A percentile compares a stretch with the other conserved stretches of the same genome.
phyloP scores from a whole-genome alignment of 2,329 filamentous ascomycete genomes.

The Xenoacremonium recifei region DNA sequence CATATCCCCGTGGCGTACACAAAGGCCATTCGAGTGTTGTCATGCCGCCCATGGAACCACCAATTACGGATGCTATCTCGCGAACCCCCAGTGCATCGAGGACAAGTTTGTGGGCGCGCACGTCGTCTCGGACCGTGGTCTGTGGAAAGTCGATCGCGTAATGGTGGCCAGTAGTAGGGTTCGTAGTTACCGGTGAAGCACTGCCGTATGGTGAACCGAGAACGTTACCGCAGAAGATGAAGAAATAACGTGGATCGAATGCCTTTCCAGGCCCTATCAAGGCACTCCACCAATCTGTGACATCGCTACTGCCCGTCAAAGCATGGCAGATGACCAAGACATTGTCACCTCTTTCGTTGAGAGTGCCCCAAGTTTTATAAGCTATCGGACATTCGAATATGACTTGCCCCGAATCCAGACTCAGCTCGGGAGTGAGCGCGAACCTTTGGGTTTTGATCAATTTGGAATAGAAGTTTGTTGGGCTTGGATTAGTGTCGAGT shows the following conservation, averaged over 20 bases:
- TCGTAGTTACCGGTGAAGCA: constrained; percentile 4
- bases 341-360: constrained; percentile 1
- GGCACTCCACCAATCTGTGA: constrained; percentile 7
- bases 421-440: too few species aligned
- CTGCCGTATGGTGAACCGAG: constrained; percentile 6
- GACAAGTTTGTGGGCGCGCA: not conserved
- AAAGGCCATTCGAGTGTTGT: constrained; percentile 4
- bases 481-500: too few species aligned
- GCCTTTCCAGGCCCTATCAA: constrained; percentile 7
- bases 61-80: constrained; percentile 2
- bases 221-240: constrained; percentile 4
- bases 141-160: constrained; percentile 5
- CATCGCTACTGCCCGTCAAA: constrained; percentile 5
- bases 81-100: constrained; percentile 3
- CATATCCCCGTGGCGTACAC: not conserved
- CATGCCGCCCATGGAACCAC: constrained; percentile 9
- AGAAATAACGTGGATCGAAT: constrained; percentile 4
- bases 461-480: too few species aligned
- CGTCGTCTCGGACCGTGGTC: constrained; percentile 6
- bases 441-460: too few species aligned
- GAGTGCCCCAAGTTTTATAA: constrained; percentile 5
- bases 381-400: constrained; percentile 4
- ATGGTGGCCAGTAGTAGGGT: constrained; percentile 1
- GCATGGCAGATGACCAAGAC: constrained; percentile 9
- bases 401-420: constrained; percentile 1